Evolutionary conservation across 2,329 filamentous ascomycete species (phyloP), one percentile per base, ranked within the genome.

Genomic region (Lasiodiplodia citricola): DNA sequence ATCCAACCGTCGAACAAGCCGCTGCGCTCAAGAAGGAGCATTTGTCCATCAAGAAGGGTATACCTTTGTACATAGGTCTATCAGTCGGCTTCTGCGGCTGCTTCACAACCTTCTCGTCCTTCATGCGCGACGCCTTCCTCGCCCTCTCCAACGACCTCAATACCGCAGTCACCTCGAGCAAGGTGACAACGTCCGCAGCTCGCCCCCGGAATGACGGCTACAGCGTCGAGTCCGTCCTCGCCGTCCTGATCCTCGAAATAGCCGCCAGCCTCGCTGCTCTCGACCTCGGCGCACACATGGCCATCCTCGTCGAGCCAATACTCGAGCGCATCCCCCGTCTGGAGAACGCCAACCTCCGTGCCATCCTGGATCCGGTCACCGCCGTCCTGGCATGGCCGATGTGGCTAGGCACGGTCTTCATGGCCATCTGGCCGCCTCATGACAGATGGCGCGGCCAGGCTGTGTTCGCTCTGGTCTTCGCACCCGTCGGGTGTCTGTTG

Each of bases 11-110:
- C 31, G 31, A 35, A 35, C 31, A 35, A 16, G 38, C n/a, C 18
- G 56, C 31, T 6, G n/a, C 23, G 16, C 41, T 63, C 6, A 25
- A 44, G 18, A 65, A 35, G n/a, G 73, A 76, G 8, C 78, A 82
- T 54, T 70, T 70, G 10, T 82, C 90, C 75, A 84, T 78, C 37
- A 97, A 97, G 77, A 97, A 96, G 82, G 92, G 91, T 0, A 91
- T 97, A 37, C 94, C 95, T 0, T 84, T 97, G 0, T 97, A 96
- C 76, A 91, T 97, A 69, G 94, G 92, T 58, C 87, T 97, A 6
- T 88, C 92, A 0, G 96, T 92, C 0, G 95, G 92, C 14, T 96
- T 96, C 79, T 97, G 93, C 75, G 93, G 95, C 70, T 94, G 91
- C 72, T 92, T 96, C 75, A 97, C 94, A 0, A 94, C 91, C 13